Evolutionary conservation across 2,329 filamentous ascomycete species (phyloP), one percentile per base, ranked within the genome.

Genomic region (Botrytis hyacinthi): DNA sequence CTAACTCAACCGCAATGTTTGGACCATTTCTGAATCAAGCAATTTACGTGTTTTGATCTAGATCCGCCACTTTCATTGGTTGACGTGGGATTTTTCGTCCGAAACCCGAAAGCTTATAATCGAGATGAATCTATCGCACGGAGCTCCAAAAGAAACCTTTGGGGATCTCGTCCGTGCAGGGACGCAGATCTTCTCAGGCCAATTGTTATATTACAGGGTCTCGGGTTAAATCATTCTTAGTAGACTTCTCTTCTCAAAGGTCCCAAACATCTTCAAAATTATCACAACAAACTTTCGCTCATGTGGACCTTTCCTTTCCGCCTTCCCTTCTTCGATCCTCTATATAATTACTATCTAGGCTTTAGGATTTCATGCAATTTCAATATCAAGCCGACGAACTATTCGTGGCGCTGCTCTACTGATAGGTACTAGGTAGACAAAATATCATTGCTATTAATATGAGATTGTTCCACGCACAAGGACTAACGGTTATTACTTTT

Each of bases 151-250:
- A 40, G 14, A 29, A 29, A 29, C 26, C 59, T 22, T 61, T 35
- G 65, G 22, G 51, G 65, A 68, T 68, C 65, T 40, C 65, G 26
- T 54, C 46, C 16, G 46, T 68, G 65, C 46, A 54, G 46, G 46
- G n/a, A 29, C n/a, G 51, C 14, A 29, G 51, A 62, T 42, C 60
- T 29, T 20, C 48, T 29, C 12, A 4, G 63, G 5, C 44, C 62
- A 48, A 66, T 35, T 20, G 35, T 48, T 32, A 57, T 54, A 57
- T 57, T n/a, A 35, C 10, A 10, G 22, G 20, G 42, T 48, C 20
- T 42, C 6, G 51, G n/a, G n/a, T 9, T 32, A 29, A 40, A 40
- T 18, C 29, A 32, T 48, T 46, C 9, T 37, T 9, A 51, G 29
- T 35, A 32, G 7, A 67, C 46, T 35, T 37, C 63, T 37, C 8